Percentiles rank a stretch among this genome's conserved stretches.
Conservation (phyloP, 257 asterid genomes). For the Solanum virginianum region DNA sequence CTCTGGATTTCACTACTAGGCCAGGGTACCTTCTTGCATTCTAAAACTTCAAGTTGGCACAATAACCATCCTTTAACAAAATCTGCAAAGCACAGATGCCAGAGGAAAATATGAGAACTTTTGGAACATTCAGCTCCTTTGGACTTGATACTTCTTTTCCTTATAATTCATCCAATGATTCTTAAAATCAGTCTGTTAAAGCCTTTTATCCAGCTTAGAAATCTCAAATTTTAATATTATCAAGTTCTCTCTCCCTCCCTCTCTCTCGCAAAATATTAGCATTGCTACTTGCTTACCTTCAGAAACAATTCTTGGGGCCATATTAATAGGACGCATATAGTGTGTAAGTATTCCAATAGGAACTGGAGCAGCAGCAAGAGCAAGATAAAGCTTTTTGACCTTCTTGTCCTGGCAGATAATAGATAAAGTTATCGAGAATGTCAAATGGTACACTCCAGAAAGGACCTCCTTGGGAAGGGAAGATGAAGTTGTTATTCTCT, state of each 20-base stretch:
- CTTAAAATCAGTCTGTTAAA: neutral
- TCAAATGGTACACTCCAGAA: neutral
- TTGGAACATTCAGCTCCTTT: neutral
- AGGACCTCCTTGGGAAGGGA: neutral
- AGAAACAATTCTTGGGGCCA: slow-evolving; percentile 79
- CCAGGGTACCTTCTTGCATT: slow-evolving; percentile 86
- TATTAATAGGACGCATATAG: slow-evolving; percentile 87
- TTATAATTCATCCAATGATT: neutral
- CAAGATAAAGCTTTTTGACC: slow-evolving; percentile 86
- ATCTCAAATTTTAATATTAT: neutral
- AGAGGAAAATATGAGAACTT: neutral
- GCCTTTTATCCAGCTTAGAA: neutral
- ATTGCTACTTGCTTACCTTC: slow-evolving; percentile 31
- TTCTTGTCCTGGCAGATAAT: slow-evolving; percentile 51
- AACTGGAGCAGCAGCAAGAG: slow-evolving; percentile 81
- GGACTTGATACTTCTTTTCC: neutral
- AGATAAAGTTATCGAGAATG: neutral
- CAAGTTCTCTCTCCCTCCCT: neutral
- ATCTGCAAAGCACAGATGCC: slow-evolving; percentile 32
- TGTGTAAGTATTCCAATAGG: slow-evolving; percentile 67
- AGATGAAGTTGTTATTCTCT: neutral
- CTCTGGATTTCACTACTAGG: slow-evolving; percentile 35
- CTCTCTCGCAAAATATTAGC: neutral
- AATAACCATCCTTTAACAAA: slow-evolving; percentile 45
- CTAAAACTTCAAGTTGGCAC: slow-evolving; percentile 93